Conservation (phyloP, 352 stramenopile genomes). For the Globisporangium orthogonon region DNA sequence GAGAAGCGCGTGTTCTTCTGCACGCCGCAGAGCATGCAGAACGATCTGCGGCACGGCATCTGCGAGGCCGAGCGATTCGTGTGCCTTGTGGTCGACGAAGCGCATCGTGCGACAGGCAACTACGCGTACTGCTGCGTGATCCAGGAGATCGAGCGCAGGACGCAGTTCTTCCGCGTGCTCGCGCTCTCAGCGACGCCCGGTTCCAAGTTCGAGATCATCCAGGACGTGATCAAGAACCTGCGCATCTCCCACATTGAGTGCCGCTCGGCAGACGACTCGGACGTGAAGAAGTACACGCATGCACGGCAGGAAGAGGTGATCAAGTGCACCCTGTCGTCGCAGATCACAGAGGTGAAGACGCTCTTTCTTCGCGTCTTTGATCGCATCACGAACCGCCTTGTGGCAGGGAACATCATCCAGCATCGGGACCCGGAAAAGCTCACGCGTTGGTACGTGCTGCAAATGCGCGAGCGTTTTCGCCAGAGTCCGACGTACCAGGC, state of each 20-base stretch:
- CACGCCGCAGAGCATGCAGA: constrained; percentile 97
- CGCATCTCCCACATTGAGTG: constrained; percentile 94
- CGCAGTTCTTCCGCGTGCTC: constrained; percentile 85
- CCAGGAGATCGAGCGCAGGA: constrained; percentile 57
- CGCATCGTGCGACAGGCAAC: constrained; percentile 94
- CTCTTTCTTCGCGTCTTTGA: constrained; percentile 60
- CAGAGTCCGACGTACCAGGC: constrained; percentile 53
- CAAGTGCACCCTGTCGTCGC: constrained; percentile 50
- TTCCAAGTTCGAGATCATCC: constrained; percentile 92
- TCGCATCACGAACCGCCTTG: constrained; percentile 53
- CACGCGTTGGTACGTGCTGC: constrained; percentile 73
- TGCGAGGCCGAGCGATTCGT: constrained; percentile 85
- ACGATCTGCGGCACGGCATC: constrained; percentile 88
- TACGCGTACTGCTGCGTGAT: constrained; percentile 96
- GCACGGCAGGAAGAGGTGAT: constrained; percentile 81
- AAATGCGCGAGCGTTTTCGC: constrained; percentile 67
- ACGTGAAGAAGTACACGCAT: constrained; percentile 90
- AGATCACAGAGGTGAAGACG: constrained; percentile 61
- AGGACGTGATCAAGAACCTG: constrained; percentile 94
- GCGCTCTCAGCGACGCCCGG: constrained; percentile 97
- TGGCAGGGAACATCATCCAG: constrained; percentile 50
- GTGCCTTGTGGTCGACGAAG: constrained; percentile 97
- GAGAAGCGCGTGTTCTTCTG: constrained; percentile 97
- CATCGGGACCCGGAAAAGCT: constrained; percentile 70
- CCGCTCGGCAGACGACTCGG: constrained; percentile 90